Evolutionary conservation across 2,329 filamentous ascomycete species (phyloP).

Genomic region (Pseudopyricularia cyperi): DNA sequence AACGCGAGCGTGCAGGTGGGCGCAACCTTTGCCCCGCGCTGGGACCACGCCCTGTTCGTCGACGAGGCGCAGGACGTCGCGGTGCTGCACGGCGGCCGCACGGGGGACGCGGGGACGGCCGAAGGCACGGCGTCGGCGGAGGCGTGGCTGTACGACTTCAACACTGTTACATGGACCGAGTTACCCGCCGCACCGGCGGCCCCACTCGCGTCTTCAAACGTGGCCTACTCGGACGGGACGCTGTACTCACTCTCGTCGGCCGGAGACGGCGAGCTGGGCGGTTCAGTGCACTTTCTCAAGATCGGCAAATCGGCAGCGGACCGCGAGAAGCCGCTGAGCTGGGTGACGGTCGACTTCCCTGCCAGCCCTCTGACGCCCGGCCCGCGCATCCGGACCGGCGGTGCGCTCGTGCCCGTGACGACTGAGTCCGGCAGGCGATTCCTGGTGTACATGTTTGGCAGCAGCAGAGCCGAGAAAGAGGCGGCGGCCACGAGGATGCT

Average conservation of each 20-base stretch:
- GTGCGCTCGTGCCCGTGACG: constrained; percentile 29
- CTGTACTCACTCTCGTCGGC: constrained; percentile 21
- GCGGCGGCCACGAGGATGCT: constrained; percentile 1
- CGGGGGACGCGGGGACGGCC: no score
- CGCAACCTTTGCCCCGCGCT: constrained; percentile 15
- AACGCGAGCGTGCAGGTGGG: constrained; percentile 17
- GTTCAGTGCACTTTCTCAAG: constrained; percentile 19
- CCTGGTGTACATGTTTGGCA: constrained; percentile 35
- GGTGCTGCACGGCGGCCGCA: constrained; percentile 32
- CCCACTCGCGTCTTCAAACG: constrained; percentile 16
- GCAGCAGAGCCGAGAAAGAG: constrained; percentile 15
- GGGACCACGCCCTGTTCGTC: constrained; percentile 20
- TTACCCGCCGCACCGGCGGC: constrained; percentile 27
- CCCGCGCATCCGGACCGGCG: constrained; percentile 27
- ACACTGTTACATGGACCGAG: constrained; percentile 32
- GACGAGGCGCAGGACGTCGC: constrained; percentile 28
- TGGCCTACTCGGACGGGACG: constrained; percentile 28
- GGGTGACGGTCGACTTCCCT: constrained; percentile 22
- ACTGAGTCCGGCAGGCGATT: constrained; percentile 39
- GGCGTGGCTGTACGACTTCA: constrained; percentile 36
- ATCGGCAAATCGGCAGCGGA: constrained; percentile 11
- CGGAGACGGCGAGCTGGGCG: constrained; percentile 11
- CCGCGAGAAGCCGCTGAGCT: constrained; percentile 17
- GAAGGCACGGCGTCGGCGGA: constrained; percentile 19
- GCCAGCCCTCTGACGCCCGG: constrained; percentile 23